Percentiles rank a stretch among this genome's conserved stretches.
Conservation (phyloP, 1,284 basidiomycete genomes). For the Boletus smithii region DNA sequence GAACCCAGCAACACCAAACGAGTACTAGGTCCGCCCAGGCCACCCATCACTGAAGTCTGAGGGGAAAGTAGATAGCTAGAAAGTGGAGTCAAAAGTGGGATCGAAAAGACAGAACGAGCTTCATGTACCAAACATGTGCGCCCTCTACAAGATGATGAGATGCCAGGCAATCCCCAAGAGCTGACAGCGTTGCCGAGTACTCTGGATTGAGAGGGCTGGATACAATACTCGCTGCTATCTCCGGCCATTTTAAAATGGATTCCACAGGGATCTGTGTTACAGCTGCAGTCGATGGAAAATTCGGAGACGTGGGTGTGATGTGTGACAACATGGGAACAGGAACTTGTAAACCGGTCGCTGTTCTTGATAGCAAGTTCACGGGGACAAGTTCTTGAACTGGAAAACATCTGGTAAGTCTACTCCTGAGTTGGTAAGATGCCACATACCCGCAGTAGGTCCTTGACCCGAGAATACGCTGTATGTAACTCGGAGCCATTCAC, state of each 20-base stretch:
- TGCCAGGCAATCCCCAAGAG: slow-evolving; percentile 81
- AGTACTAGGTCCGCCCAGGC: slow-evolving; percentile 56
- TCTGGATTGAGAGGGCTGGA: slow-evolving; percentile 69
- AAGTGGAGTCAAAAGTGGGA: slow-evolving; percentile 10
- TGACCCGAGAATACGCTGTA: slow-evolving; percentile 88
- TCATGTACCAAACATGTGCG: slow-evolving; percentile 82
- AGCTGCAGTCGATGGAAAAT: slow-evolving; percentile 46
- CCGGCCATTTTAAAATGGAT: slow-evolving; percentile 76
- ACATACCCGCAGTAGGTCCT: slow-evolving; percentile 67
- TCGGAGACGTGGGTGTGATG: slow-evolving; percentile 63
- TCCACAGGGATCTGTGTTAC: slow-evolving; percentile 50
- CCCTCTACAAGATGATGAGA: slow-evolving; percentile 77
- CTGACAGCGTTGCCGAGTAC: slow-evolving; percentile 72
- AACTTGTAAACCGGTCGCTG: slow-evolving; percentile 38
- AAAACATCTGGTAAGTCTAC: slow-evolving; percentile 7
- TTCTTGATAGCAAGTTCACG: slow-evolving; percentile 48
- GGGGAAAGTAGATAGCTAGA: slow-evolving; percentile 85
- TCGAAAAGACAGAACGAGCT: slow-evolving; percentile 1
- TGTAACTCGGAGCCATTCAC: slow-evolving; percentile 75
- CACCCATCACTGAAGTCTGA: slow-evolving; percentile 74
- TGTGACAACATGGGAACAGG: slow-evolving; percentile 37
- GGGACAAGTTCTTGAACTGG: slow-evolving; percentile 77
- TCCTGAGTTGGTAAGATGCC: slow-evolving; percentile 20
- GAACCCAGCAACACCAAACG: slow-evolving; percentile 69
- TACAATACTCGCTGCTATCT: slow-evolving; percentile 83